These are phyloP conservation scores for Suhomyces wounanorum DNA, from an alignment of 1,139 yeast genomes.

Conservation along the genomic window DNA sequence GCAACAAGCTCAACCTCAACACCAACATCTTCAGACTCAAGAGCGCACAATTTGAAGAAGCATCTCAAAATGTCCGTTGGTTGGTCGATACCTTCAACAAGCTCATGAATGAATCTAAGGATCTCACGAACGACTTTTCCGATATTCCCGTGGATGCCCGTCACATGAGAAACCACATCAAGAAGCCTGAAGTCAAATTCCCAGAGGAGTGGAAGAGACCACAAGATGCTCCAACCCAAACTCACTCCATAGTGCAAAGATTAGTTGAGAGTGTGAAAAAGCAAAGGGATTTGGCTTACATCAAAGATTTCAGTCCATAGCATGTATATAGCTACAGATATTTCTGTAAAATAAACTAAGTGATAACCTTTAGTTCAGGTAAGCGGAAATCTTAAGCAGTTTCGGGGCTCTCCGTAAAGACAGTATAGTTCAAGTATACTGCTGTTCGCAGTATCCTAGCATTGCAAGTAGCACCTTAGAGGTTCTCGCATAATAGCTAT, in stretches of 20 bases:
- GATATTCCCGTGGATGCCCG: slow-evolving; percentile 85
- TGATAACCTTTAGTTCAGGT: too few species aligned
- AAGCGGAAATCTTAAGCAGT: too few species aligned
- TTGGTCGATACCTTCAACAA: slow-evolving; percentile 64
- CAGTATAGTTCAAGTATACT: too few species aligned
- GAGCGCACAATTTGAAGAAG: slow-evolving; percentile 63
- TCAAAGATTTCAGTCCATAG: slow-evolving; percentile 30
- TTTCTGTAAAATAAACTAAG: neutral
- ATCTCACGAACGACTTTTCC: slow-evolving; percentile 58
- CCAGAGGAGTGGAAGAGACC: slow-evolving; percentile 90
- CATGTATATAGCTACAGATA: neutral
- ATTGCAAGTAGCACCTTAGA: too few species aligned
- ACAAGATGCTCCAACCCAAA: slow-evolving; percentile 55
- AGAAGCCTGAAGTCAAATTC: slow-evolving; percentile 46
- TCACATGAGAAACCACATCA: slow-evolving; percentile 54
- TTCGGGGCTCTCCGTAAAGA: too few species aligned
- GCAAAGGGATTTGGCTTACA: slow-evolving; percentile 36
- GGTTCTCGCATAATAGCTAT: too few species aligned
- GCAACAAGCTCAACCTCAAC: slow-evolving; percentile 68
- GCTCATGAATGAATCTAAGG: slow-evolving; percentile 67
- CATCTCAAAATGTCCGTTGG: slow-evolving; percentile 83
- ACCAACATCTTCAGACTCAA: slow-evolving; percentile 64
- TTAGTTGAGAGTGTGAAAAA: slow-evolving; percentile 38
- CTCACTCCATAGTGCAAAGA: slow-evolving; percentile 33
- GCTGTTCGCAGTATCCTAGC: too few species aligned